phyloP scores from a whole-genome alignment of 148 eudicot genomes.

The Silene latifolia region DNA sequence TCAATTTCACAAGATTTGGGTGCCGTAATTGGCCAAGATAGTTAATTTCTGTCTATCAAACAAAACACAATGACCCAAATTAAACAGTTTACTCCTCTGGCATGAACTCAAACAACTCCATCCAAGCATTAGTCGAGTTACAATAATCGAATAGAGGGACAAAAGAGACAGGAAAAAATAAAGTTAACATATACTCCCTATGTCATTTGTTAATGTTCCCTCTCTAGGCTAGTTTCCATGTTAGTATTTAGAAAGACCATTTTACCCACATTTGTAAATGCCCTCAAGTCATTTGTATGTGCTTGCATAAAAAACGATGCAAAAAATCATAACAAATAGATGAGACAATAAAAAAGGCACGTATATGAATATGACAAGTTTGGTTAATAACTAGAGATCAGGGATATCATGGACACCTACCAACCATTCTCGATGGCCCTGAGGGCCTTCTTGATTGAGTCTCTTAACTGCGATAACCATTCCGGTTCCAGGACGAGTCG shows the following conservation, averaged over 20 bases:
- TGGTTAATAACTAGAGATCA: background rate
- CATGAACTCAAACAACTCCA: background rate
- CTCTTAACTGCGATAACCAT: conserved; percentile 32
- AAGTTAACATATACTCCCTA: no score
- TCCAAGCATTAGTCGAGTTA: background rate
- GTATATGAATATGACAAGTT: background rate
- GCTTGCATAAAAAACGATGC: no score
- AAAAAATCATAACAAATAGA: no score
- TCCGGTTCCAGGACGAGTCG: conserved; percentile 31
- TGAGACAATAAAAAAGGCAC: background rate
- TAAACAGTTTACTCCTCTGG: background rate
- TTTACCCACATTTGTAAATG: background rate
- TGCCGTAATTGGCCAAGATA: conserved; percentile 33
- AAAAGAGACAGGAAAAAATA: background rate
- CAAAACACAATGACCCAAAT: background rate
- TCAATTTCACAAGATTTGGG: conserved; percentile 31
- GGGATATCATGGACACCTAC: conserved; percentile 16
- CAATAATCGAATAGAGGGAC: background rate
- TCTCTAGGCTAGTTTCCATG: background rate
- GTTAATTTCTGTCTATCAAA: conserved; percentile 30
- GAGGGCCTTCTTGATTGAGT: conserved; percentile 34
- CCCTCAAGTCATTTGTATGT: no score
- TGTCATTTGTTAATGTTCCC: background rate
- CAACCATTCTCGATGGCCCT: conserved; percentile 36
- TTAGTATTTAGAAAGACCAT: background rate